phyloP scores from a whole-genome alignment of 2,329 filamentous ascomycete genomes.

The Paracorniculantispora psalliotae region DNA sequence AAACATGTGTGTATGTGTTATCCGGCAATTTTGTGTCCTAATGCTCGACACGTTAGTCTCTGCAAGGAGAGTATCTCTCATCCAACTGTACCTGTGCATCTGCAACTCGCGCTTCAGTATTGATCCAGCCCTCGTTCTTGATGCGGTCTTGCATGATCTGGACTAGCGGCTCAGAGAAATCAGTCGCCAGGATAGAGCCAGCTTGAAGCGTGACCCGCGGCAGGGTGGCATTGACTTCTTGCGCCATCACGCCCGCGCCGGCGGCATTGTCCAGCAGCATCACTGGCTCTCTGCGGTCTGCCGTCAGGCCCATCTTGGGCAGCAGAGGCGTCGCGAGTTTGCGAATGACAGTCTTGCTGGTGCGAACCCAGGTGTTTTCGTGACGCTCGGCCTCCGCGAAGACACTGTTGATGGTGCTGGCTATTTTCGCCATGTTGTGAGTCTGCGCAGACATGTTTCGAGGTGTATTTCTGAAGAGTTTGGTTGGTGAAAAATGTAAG shows the following conservation, averaged over 20 bases:
- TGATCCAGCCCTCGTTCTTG: slow-evolving; percentile 39
- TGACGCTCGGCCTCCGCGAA: not conserved
- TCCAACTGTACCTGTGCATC: slow-evolving; percentile 39
- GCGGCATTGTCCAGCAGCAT: slow-evolving; percentile 49
- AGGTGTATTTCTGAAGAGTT: not conserved
- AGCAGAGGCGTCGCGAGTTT: slow-evolving; percentile 8
- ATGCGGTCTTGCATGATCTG: slow-evolving; percentile 35
- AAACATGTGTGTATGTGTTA: slow-evolving; percentile 38
- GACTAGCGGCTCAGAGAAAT: slow-evolving; percentile 40
- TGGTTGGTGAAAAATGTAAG: not conserved
- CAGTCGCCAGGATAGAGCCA: slow-evolving; percentile 46
- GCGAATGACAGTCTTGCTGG: slow-evolving; percentile 3
- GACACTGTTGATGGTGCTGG: slow-evolving; percentile 3
- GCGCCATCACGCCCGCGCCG: slow-evolving; percentile 45
- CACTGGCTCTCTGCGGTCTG: slow-evolving; percentile 25
- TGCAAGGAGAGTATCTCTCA: no score
- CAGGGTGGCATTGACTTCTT: slow-evolving; percentile 36
- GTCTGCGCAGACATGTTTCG: not conserved
- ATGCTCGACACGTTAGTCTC: not conserved
- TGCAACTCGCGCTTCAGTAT: slow-evolving; percentile 36
- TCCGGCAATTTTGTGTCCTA: slow-evolving; percentile 37
- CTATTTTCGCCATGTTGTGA: not conserved
- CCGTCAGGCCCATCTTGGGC: slow-evolving; percentile 7
- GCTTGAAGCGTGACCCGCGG: slow-evolving; percentile 31
- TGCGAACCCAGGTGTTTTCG: not conserved